Conservation (phyloP, 129 eudicot species). For the Saussurea involucrata region DNA sequence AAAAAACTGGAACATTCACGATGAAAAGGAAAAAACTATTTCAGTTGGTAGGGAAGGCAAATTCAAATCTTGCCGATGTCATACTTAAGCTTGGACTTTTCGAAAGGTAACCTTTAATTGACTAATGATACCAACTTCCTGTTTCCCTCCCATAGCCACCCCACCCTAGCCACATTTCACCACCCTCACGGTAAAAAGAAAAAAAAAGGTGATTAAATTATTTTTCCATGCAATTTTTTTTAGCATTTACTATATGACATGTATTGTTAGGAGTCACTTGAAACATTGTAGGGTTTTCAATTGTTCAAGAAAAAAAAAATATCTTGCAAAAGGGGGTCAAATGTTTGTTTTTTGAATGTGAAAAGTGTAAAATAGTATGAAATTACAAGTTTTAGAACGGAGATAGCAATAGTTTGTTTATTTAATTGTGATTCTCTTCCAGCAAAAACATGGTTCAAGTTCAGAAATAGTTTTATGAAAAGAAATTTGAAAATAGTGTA, state of each 20-base stretch:
- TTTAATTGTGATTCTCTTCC: background rate
- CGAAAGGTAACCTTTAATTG: conserved; percentile 54
- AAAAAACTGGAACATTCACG: conserved; percentile 90
- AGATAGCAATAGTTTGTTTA: background rate
- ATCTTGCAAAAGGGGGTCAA: background rate
- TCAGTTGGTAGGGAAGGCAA: conserved; percentile 96
- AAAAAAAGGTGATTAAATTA: background rate
- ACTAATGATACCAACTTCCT: background rate
- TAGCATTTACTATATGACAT: background rate
- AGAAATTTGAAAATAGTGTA: background rate
- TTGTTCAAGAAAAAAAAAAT: background rate
- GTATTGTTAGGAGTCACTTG: background rate
- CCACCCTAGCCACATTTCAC: background rate
- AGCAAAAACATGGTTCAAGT: background rate
- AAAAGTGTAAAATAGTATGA: background rate
- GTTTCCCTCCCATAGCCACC: too few relatives aligned
- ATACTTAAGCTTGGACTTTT: conserved; percentile 96
- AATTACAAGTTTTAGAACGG: background rate
- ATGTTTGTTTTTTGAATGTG: background rate
- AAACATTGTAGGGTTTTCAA: background rate
- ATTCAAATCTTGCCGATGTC: conserved; percentile 95
- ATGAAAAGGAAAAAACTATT: conserved; percentile 89
- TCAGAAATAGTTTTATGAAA: background rate
- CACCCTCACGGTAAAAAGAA: background rate
- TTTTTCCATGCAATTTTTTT: background rate